phyloP scores from a whole-genome alignment of 768 basidiomycete genomes.

The Daedaleopsis nitida region DNA sequence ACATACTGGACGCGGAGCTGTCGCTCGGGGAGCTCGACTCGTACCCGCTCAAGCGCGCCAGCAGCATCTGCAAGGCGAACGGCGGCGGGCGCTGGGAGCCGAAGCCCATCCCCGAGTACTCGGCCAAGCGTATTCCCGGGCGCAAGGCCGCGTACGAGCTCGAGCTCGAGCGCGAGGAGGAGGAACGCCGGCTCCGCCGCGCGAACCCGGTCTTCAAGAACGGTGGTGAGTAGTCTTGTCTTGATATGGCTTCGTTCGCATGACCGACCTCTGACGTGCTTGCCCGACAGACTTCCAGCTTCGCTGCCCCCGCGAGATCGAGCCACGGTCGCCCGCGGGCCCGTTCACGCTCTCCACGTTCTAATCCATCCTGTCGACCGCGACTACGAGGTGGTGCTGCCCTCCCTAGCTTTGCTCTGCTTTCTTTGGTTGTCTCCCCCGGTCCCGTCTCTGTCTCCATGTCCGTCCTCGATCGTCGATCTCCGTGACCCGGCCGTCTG shows the following conservation, averaged over 20 bases:
- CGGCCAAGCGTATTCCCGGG: conserved; percentile 60
- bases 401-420: background rate
- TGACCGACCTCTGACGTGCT: conserved; percentile 8
- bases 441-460: background rate
- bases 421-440: background rate
- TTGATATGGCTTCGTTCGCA: background rate
- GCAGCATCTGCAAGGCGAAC: conserved; percentile 72
- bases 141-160: conserved; percentile 69
- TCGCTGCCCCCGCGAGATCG: conserved; percentile 53
- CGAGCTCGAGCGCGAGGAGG: conserved; percentile 69
- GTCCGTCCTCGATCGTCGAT: background rate
- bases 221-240: conserved; percentile 40
- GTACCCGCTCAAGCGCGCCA: conserved; percentile 70
- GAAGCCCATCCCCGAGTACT: conserved; percentile 46
- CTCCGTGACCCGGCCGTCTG: background rate
- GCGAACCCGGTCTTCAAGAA: conserved; percentile 68
- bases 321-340: conserved; percentile 45
- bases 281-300: conserved; percentile 59
- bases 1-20: conserved; percentile 19
- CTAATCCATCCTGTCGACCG: conserved; percentile 35
- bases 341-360: conserved; percentile 66
- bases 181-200: conserved; percentile 47
- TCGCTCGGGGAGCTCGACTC: conserved; percentile 63
- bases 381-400: background rate
- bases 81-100: conserved; percentile 85